Evolutionary conservation across 2,329 filamentous ascomycete genomes (phyloP), one percentile per base, ranked within the genome.

Genomic region (Beauveria caledonica): DNA sequence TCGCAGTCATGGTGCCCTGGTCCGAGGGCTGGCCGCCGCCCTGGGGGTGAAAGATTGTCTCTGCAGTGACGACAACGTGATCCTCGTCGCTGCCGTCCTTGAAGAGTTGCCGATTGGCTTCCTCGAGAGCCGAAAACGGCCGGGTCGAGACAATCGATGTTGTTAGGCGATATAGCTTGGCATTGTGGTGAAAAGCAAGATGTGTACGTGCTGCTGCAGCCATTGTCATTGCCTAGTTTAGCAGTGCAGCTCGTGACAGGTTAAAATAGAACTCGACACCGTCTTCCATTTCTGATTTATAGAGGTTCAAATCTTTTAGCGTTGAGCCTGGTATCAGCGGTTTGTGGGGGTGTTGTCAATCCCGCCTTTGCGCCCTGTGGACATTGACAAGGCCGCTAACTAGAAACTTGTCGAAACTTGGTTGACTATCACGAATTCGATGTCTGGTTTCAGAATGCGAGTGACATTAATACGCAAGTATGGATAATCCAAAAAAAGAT

Each of bases 21-120:
- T 91, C 88, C 0, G 82, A 86, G 0, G 88, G 88, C 67, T 91
- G 88, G 8, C 88, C 88, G 62, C 88, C 88, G 21, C 88, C 88
- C 70, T 91, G 88, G 0, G 86, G 84, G 63, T 91, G 86, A 72
- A 91, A 91, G 63, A 90, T 86, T n/a, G 88, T 90, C 51, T 81
- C 73, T 2, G 81, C 75, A 0, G 85, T 87, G 6, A 84, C 77
- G 21, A 89, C 70, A n/a, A 85, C 79, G 66, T 80, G 78, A 64
- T 83, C 78, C 1, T 78, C 70, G 5, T 80, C 76, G 9, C 69
- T 69, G 5, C 74, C 78, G 13, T 80, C 72, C 68, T 88, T 88
- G 75, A 86, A 86, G 10, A 89, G 78, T 7, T 72, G 68, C 56
- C 74, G 78, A 60, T 83, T 81, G 36, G 74, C 71, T 39, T 80